These are phyloP conservation scores for Neoarthrinium moseri DNA, from an alignment of 2,329 filamentous ascomycete species.

Conservation along the genomic window DNA sequence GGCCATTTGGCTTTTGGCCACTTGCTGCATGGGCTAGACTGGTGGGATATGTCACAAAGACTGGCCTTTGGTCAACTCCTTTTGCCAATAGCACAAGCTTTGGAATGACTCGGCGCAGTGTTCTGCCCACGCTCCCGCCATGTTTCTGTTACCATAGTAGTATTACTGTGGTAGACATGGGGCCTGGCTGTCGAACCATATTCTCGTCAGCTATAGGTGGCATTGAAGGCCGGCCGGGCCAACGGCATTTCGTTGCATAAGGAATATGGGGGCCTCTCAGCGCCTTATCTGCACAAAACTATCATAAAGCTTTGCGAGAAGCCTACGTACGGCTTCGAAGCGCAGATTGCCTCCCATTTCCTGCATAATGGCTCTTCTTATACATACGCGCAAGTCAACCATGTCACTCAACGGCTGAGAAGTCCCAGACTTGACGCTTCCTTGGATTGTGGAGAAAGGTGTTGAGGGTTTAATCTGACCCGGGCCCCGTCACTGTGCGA, in stretches of 20 bases:
- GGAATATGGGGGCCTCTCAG: not conserved
- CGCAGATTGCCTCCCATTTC: not conserved
- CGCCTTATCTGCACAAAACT: not conserved
- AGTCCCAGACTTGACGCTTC: not conserved
- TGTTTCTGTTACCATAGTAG: not conserved
- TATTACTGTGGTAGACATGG: not conserved
- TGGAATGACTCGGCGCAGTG: too few species aligned
- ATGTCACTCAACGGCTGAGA: not conserved
- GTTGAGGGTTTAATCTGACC: not conserved
- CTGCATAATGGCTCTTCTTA: not conserved
- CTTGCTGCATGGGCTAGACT: slow-evolving; percentile 12
- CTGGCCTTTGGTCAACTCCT: too few species aligned
- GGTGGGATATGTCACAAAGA: slow-evolving; percentile 12
- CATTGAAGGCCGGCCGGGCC: slow-evolving; percentile 4
- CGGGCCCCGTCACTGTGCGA: too few species aligned
- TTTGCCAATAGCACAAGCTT: too few species aligned
- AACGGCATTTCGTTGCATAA: slow-evolving; percentile 1
- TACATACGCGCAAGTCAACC: not conserved
- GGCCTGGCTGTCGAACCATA: not conserved
- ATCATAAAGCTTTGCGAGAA: not conserved
- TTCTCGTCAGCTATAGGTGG: slow-evolving; percentile 8
- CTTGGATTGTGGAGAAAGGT: slow-evolving; percentile 1
- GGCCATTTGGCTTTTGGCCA: slow-evolving; percentile 15
- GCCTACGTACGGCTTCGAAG: not conserved
- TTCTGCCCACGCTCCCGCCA: not conserved